Evolutionary conservation across 805 yeast species (phyloP).

Genomic region (Cyberlindnera maclurae): DNA sequence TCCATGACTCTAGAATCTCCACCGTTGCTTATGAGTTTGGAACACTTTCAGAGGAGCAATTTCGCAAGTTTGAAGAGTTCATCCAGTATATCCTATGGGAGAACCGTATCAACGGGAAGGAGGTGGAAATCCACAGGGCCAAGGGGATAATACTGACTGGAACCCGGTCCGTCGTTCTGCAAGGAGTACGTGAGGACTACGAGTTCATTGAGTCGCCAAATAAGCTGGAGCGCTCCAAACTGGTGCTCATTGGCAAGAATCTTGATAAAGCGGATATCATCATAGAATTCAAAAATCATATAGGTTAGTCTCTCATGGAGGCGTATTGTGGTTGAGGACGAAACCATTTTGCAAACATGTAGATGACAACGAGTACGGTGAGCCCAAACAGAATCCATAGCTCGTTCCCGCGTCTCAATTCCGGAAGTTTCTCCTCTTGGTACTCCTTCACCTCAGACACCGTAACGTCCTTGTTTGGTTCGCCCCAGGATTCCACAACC

Average conservation of each 20-base stretch:
- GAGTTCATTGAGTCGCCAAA: constrained; percentile 52
- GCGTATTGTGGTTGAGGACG: constrained; percentile 17
- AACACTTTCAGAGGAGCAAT: constrained; percentile 27
- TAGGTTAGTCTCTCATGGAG: constrained; percentile 19
- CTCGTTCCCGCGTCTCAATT: constrained; percentile 7
- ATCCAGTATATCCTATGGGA: constrained; percentile 79
- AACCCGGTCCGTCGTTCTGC: constrained; percentile 36
- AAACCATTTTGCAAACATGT: constrained; percentile 13
- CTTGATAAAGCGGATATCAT: constrained; percentile 32
- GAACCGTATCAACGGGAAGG: constrained; percentile 33
- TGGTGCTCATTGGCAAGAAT: constrained; percentile 73
- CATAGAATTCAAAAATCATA: constrained; percentile 23
- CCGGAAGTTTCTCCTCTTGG: constrained; percentile 11
- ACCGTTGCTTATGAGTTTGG: constrained; percentile 46
- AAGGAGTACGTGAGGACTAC: constrained; percentile 90
- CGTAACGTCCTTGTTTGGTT: constrained; percentile 17
- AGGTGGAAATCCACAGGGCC: constrained; percentile 68
- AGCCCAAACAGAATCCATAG: constrained; percentile 15
- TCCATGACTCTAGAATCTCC: constrained; percentile 47
- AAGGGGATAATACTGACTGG: constrained; percentile 64
- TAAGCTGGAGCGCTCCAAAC: constrained; percentile 39
- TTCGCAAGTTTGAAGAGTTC: constrained; percentile 46
- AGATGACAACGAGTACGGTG: constrained; percentile 12
- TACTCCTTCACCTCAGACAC: constrained; percentile 17
- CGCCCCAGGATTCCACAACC: constrained; percentile 30